Base-by-base conservation (phyloP, 768 basidiomycete species). In the Phlebiopsis flavidoalba region DNA sequence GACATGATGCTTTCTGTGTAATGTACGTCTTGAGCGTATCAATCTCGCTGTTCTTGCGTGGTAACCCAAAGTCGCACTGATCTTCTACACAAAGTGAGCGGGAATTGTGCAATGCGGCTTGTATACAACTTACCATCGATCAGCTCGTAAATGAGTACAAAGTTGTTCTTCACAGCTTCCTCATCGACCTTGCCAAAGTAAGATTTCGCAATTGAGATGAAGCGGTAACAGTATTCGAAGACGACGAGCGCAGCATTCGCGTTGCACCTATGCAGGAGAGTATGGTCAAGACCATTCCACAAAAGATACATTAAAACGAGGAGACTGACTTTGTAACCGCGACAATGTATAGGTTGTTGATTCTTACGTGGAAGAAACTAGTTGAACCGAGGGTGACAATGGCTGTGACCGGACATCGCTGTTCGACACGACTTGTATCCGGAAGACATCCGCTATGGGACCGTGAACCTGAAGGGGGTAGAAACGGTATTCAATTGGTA, bases 101-200 rank as follows among this genome's bases (percentile, higher is more conserved):
- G 24, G 8, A 43, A 24, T 43, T 58, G 36, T 21, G 22, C 40
- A 5, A 14, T n/a, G 15, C 19, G 1, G 12, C 8, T 57, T 8
- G 6, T 37, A 35, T 12, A 50, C 17, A 35, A 72, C 84, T 61
- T 62, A 95, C 96, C 96, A 70, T 99, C 97, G 65, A 98, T 90
- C 46, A 99, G 83, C 74, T 99, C 97, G 68, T 99, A 99, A 49
- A 99, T 96, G 53, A 99, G 78, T 48, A 95, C 95, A 74, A 99
- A 99, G 76, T 99, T 99, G 74, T 96, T 98, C 86, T 98, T 99
- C 65, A 99, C 88, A 21, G 91, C 85, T 73, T 98, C 96, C 72
- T 99, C 97, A 70, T 99, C 97, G 22, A 99, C 84, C 76, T 98
- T 98, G 49, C 95, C 94, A 76, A 98, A 99, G 79, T 99, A 99